Conservation (phyloP, 176 grass and related monocot species). For the Melocanna baccifera region DNA sequence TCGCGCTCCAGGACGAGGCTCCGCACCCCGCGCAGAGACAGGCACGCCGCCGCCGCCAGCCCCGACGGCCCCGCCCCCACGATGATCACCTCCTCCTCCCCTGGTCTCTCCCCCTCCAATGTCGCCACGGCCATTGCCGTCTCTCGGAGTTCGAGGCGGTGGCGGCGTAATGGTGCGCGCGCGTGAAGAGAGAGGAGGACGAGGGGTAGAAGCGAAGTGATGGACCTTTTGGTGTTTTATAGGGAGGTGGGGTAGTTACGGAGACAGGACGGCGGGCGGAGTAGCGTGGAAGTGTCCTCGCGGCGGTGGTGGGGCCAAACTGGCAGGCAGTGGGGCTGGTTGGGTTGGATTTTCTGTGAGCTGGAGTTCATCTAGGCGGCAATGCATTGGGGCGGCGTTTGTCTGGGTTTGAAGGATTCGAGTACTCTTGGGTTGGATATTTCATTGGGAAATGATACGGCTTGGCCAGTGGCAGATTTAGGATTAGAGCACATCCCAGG, state of each 20-base stretch:
- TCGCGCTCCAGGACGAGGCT: slow-evolving; percentile 77
- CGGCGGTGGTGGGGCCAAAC: neutral
- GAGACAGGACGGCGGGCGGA: neutral
- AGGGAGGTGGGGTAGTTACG: neutral
- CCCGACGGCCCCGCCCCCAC: slow-evolving; percentile 80
- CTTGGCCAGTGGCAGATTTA: too few species aligned
- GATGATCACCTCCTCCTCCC: slow-evolving; percentile 40
- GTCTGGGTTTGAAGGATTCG: too few species aligned
- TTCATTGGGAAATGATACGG: too few species aligned
- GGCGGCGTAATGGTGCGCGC: neutral
- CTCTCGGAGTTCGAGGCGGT: neutral
- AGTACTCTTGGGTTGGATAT: too few species aligned
- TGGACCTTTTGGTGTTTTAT: neutral
- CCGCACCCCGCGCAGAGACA: slow-evolving; percentile 33
- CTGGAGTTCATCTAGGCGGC: neutral
- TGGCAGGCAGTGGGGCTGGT: neutral
- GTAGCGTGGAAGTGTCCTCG: slow-evolving; percentile 5
- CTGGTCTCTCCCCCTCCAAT: neutral
- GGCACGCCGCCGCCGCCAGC: slow-evolving; percentile 64
- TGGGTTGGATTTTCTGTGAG: neutral
- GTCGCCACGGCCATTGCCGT: neutral
- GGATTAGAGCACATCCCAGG: too few species aligned
- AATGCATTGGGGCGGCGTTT: neutral
- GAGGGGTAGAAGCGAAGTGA: slow-evolving; percentile 32
- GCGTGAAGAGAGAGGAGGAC: neutral